These are phyloP conservation scores for Noccaea bulbosa DNA, from an alignment of 345 rosid species.

Conservation along the genomic window DNA sequence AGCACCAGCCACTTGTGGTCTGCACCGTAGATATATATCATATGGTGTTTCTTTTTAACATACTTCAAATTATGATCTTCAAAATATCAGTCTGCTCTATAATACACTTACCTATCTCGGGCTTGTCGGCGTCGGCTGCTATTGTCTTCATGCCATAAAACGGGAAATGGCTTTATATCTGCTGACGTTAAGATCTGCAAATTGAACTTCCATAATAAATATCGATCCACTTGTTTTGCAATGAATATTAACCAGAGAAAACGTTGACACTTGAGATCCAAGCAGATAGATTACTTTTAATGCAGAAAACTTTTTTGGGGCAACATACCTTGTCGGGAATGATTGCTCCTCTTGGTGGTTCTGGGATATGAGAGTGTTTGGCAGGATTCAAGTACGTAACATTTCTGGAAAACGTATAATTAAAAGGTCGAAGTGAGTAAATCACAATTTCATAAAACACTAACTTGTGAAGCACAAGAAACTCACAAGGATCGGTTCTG, in stretches of 20 bases:
- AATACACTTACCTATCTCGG: conserved; percentile 70
- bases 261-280: neutral
- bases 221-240: conserved; percentile 22
- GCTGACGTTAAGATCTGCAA: conserved; percentile 70
- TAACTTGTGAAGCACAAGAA: conserved; percentile 29
- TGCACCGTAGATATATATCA: conserved; percentile 44
- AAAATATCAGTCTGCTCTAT: neutral
- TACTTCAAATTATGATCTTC: neutral
- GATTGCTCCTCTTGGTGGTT: conserved; percentile 71
- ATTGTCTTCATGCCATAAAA: conserved; percentile 93
- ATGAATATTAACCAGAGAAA: conserved; percentile 16
- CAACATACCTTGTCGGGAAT: conserved; percentile 76
- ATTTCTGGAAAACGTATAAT: conserved; percentile 59
- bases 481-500: conserved; percentile 75
- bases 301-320: neutral
- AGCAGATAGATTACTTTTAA: neutral
- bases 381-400: conserved; percentile 66
- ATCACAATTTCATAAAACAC: conserved; percentile 23
- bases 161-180: conserved; percentile 85
- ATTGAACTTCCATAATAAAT: conserved; percentile 3
- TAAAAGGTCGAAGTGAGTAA: conserved; percentile 31
- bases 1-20: conserved; percentile 86
- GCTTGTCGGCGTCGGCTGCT: conserved; percentile 70
- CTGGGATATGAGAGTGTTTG: conserved; percentile 62
- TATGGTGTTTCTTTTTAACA: neutral